These are phyloP conservation scores for Geotrichum histeridarum DNA, from an alignment of 1,139 yeast genomes.

Conservation along the genomic window DNA sequence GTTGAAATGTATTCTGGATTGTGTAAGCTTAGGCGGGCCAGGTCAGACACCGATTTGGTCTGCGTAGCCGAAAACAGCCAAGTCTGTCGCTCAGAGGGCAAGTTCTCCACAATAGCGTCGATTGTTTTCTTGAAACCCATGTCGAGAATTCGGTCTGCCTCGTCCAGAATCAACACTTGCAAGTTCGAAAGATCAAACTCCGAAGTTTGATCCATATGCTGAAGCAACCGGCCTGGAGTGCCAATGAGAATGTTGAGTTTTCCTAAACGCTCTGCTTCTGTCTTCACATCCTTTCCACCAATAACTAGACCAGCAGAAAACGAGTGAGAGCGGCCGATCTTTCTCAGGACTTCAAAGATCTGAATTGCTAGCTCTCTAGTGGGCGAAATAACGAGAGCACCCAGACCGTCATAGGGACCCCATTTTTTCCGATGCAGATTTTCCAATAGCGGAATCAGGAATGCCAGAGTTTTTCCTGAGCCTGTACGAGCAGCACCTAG, in stretches of 20 bases:
- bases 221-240: slow-evolving; percentile 92
- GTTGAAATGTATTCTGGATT: slow-evolving; percentile 65
- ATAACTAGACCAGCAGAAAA: slow-evolving; percentile 93
- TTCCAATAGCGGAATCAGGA: slow-evolving; percentile 79
- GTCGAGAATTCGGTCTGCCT: slow-evolving; percentile 92
- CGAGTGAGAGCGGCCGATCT: slow-evolving; percentile 72
- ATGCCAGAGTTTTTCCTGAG: slow-evolving; percentile 92
- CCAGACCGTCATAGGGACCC: slow-evolving; percentile 87
- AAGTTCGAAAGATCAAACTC: slow-evolving; percentile 76
- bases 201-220: slow-evolving; percentile 90
- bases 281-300: slow-evolving; percentile 92
- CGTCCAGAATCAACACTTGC: slow-evolving; percentile 83
- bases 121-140: slow-evolving; percentile 92
- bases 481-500: slow-evolving; percentile 96
- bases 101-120: slow-evolving; percentile 76
- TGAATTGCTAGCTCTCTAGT: slow-evolving; percentile 93
- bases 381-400: slow-evolving; percentile 87
- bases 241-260: slow-evolving; percentile 85
- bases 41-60: slow-evolving; percentile 76
- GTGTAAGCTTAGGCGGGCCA: slow-evolving; percentile 75
- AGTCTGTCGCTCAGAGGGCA: slow-evolving; percentile 81
- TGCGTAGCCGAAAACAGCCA: slow-evolving; percentile 89
- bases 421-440: slow-evolving; percentile 65
- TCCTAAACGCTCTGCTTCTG: slow-evolving; percentile 78
- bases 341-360: slow-evolving; percentile 81